These are phyloP conservation scores for Echinochloa phyllopogon DNA, from an alignment of 176 grass and related monocot species.

Conservation along the genomic window DNA sequence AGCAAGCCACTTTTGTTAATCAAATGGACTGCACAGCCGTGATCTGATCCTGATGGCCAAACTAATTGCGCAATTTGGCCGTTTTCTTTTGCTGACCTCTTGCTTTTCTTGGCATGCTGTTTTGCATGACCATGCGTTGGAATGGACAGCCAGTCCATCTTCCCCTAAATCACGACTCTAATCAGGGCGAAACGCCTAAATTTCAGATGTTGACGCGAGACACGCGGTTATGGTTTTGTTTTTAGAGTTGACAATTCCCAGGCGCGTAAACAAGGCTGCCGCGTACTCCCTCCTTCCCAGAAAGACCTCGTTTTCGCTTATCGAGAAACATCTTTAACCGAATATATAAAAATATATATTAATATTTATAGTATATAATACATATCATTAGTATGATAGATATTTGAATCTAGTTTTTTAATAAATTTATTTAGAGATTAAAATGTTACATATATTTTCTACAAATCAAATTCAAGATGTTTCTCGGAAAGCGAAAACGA, in stretches of 20 bases:
- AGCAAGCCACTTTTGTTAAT: slow-evolving; percentile 20
- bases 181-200: slow-evolving; percentile 16
- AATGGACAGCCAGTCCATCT: background rate
- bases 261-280: background rate
- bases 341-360: too few relatives aligned
- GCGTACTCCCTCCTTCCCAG: too few relatives aligned
- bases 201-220: slow-evolving; percentile 8
- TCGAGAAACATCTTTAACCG: too few relatives aligned
- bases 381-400: too few relatives aligned
- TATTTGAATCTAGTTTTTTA: too few relatives aligned
- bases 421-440: too few relatives aligned
- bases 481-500: too few relatives aligned
- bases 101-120: slow-evolving; percentile 5
- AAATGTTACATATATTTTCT: too few relatives aligned
- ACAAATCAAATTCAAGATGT: too few relatives aligned
- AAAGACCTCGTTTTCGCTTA: too few relatives aligned
- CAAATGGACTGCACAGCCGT: slow-evolving; percentile 14
- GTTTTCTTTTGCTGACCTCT: background rate
- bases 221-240: background rate
- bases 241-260: background rate
- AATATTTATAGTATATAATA: too few relatives aligned
- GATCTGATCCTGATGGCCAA: slow-evolving; percentile 37
- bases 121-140: slow-evolving; percentile 8
- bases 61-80: slow-evolving; percentile 32
- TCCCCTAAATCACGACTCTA: slow-evolving; percentile 36